Evolutionary conservation across 495 filamentous ascomycete genomes (phyloP), one percentile per base, ranked within the genome.

Genomic region (Hypoxylon perforatum): DNA sequence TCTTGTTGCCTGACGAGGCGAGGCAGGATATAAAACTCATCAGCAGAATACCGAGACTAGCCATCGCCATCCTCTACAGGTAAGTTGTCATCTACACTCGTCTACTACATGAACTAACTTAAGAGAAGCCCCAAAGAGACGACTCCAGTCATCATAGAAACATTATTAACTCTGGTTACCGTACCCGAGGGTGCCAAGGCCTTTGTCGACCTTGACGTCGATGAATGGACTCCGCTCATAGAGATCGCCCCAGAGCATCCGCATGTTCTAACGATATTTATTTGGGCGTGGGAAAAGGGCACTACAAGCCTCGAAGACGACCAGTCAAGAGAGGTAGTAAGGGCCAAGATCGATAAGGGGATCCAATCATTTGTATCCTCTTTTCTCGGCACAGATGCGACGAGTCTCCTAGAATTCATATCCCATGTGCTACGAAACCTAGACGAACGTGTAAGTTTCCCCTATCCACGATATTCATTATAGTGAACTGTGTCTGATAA

Each of bases 221-320:
- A 81, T 6, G 81, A 85, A 61, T 53, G 86, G 48, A 76, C 69
- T 4, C 77, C 85, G 11, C 62, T 88, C 52, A 80, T 81, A 36
- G 84, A 87, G 55, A 77, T 85, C 36, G 79, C 82, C 0, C 77
- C 78, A n/a, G 81, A 84, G 25, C 72, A 87, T 19, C 75, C 82
- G 3, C 74, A 82, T 17, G 82, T 76, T 4, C 65, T 86, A 8
- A 80, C 87, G 11, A 75, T 84, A n/a, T 67, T 89, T 38, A 70
- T 74, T 18, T 80, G 81, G 57, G 79, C 82, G 7, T 87, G 85
- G 77, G 73, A 84, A 17, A 85, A 78, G 63, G 70, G 70, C 36
- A 69, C 61, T 57, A 30, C 63, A 14, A 42, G 48, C 4, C 17
- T 68, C 25, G 17, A 72, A 55, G 68, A 72, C 70, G 17, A 51